Base-by-base conservation (phyloP, 192 early-diverging fungal genomes). In the Jimgerdemannia flammicorona region DNA sequence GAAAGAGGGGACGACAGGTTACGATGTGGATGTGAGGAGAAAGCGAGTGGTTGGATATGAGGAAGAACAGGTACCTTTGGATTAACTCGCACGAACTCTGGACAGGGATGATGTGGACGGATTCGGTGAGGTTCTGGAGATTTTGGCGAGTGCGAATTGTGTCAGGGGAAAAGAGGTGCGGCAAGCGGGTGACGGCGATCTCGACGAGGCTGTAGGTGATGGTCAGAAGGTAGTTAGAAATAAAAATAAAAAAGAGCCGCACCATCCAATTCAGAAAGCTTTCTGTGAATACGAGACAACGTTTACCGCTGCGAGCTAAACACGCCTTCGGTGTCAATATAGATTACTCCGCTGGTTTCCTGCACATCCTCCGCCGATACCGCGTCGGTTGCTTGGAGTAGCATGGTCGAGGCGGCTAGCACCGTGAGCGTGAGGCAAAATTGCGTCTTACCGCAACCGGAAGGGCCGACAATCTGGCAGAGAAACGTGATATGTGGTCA, bases 321-420 rank as follows among this genome's bases (percentile, higher is more conserved):
- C 19, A 40, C 18, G 18, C 70, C 70, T 10, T 71, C 70, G 4
- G 70, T 71, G 10, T 71, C 70, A 71, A 71, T 39, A 71, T 71
- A 71, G 7, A 71, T 10, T 7, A 71, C 70, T 29, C 40, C 19
- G 39, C 20, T 10, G 49, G 14, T 59, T 14, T 14, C 14, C 49
- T 59, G 49, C 49, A 14, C 14, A 14, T 59, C 8, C 8, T 59
- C 49, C 14, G 49, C 6, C 49, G 49, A 14, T 59, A 14, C 6
- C 14, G 14, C 17, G 17, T 71, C 70, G 20, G 4, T 39, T 4
- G 19, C 39, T 59, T 17, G 17, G 10, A 18, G 70, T 44, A n/a
- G 10, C 20, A 39, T 19, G 4, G 70, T 20, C 18, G 64, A 64
- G 20, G 70, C 40, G 40, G 70, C 64, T 7, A 19, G 4, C 19